Evolutionary conservation across 129 eudicot species (phyloP), one percentile per base, ranked within the genome.

Genomic region (Logfia minima): DNA sequence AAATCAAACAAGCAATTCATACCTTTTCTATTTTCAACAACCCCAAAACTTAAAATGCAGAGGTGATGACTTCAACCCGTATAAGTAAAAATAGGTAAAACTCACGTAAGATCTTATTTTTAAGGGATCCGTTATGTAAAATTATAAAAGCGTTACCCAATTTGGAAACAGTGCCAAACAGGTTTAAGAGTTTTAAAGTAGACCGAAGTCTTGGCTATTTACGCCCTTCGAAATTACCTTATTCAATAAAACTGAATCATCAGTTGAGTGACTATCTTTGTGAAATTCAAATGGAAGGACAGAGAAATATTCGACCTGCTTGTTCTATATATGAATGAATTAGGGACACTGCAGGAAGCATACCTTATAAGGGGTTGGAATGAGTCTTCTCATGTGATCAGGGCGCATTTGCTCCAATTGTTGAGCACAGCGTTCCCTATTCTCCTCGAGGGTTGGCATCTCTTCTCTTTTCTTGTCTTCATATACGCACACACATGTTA

Each of bases 331-430:
- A 45, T 45, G 1, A 16, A 32, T 34, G 48, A 68, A 37, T 68
- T 3, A 39, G 32, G 18, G 53, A 68, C 5, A 35, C 28, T 8
- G 28, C 34, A 26, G 7, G 34, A 0, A 76, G 6, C 24, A 31
- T 83, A 92, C 98, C 99, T 95, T 95, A 85, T 95, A 95, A 79
- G 99, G 99, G 48, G 99, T 95, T 58, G 99, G 99, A 78, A 91
- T 95, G 77, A 95, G 77, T 81, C 86, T 83, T 83, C 99, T 86
- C 99, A 95, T 95, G 88, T 95, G 99, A 75, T 95, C 99, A 22
- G 97, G 96, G 6, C 97, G 90, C 97, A 95, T 91, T 84, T 83
- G 89, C 29, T 88, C 89, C 84, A 95, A 76, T 43, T 95, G 99
- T 61, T 84, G 71, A 56, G 82, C 87, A 66, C 96, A 89, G 11